Evolutionary conservation across 768 basidiomycete species (phyloP).

Genomic region (Pisolithus microcarpus): DNA sequence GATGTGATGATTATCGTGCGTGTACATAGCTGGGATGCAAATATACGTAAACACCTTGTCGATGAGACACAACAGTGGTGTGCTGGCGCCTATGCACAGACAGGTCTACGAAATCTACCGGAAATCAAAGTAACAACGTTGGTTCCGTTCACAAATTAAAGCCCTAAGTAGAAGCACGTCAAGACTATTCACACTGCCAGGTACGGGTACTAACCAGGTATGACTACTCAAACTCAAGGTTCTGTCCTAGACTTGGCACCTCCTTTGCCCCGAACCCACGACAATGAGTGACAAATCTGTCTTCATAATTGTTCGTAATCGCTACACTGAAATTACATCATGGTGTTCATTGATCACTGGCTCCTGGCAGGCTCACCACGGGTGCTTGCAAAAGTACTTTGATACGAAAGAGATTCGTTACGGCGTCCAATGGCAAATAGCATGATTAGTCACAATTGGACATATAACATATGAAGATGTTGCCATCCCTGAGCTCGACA

Average conservation of each 20-base stretch:
- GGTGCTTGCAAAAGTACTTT: slow-evolving; percentile 13
- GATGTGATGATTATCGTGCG: no score
- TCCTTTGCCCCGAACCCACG: background rate
- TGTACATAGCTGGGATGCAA: no score
- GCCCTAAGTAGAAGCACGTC: no score
- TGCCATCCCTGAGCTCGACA: slow-evolving; percentile 20
- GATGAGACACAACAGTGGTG: no score
- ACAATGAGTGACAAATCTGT: background rate
- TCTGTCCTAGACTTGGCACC: background rate
- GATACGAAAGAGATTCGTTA: slow-evolving; percentile 30
- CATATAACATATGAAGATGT: slow-evolving; percentile 27
- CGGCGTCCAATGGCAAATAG: slow-evolving; percentile 51
- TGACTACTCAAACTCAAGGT: no score
- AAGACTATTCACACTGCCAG: no score
- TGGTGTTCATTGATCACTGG: background rate
- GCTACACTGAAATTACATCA: background rate
- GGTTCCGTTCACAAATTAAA: no score
- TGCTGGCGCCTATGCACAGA: no score
- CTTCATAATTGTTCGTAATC: slow-evolving; percentile 4
- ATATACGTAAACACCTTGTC: no score
- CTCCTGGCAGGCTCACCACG: slow-evolving; percentile 6
- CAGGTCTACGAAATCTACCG: no score
- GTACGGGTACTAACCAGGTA: no score
- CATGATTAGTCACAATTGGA: slow-evolving; percentile 31
- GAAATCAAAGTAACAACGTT: no score